Evolutionary conservation across 441 rosid genomes (phyloP).

Genomic region (Biscutella laevigata): DNA sequence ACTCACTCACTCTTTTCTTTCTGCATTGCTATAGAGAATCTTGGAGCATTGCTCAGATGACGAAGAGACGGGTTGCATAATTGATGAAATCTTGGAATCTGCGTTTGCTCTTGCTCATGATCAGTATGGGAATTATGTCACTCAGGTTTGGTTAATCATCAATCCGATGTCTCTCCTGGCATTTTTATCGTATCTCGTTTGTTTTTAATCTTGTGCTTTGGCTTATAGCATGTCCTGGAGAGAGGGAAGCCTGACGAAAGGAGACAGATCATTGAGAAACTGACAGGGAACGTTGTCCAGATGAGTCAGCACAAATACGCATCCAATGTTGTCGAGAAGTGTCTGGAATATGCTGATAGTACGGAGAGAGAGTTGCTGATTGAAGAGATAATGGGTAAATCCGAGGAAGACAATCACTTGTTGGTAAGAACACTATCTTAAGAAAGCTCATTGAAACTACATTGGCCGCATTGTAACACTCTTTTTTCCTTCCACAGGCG

Average conservation of each 20-base stretch:
- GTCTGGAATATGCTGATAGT: constrained; percentile 42
- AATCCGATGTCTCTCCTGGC: background rate
- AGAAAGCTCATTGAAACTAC: background rate
- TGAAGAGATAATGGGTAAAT: constrained; percentile 46
- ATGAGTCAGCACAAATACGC: constrained; percentile 61
- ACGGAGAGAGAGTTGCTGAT: constrained; percentile 41
- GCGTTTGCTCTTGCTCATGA: constrained; percentile 79
- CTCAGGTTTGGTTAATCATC: constrained; percentile 53
- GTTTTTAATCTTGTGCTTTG: constrained; percentile 4
- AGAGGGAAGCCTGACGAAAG: constrained; percentile 46
- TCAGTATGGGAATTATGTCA: constrained; percentile 97
- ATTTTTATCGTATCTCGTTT: background rate
- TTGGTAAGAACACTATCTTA: constrained; percentile 31
- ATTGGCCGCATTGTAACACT: background rate
- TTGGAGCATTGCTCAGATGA: constrained; percentile 91
- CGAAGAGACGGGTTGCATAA: constrained; percentile 63
- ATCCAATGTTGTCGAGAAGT: constrained; percentile 55
- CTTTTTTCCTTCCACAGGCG: constrained; percentile 26
- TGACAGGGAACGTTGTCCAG: constrained; percentile 45
- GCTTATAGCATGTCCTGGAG: constrained; percentile 47
- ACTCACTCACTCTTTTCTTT: constrained; percentile 14
- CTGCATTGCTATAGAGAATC: constrained; percentile 56
- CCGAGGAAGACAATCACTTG: constrained; percentile 44
- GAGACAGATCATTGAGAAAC: constrained; percentile 37
- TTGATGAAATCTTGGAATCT: constrained; percentile 88